phyloP scores from a whole-genome alignment of 148 eudicot genomes.

The Vaccinium myrtillus region DNA sequence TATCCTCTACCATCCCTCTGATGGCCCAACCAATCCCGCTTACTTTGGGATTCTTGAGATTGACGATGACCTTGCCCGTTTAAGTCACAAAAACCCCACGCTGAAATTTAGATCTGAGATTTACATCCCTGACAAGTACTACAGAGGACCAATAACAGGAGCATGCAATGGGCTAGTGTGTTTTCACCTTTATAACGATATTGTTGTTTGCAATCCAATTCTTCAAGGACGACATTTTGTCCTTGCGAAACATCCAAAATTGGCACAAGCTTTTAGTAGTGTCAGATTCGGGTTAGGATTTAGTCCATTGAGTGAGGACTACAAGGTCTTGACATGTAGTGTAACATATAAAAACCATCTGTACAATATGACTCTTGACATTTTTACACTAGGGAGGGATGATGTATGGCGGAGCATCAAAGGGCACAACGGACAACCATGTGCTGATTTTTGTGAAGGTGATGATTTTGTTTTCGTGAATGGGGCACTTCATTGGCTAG shows the following conservation, averaged over 20 bases:
- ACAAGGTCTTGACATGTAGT: neutral
- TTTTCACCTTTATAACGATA: no score
- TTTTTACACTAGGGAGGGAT: neutral
- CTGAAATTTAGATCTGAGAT: neutral
- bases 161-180: neutral
- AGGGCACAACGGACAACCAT: neutral
- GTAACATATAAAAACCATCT: no score
- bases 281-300: neutral
- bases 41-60: neutral
- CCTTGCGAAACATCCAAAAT: neutral
- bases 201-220: neutral
- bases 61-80: neutral
- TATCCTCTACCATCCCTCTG: no score
- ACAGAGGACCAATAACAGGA: neutral
- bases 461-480: neutral
- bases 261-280: no score
- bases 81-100: no score
- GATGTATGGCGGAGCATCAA: neutral
- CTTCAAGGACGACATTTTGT: neutral
- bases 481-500: no score
- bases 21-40: neutral
- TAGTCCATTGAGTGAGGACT: neutral
- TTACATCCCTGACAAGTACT: neutral
- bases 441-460: accelerated
- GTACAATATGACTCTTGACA: neutral